Percentiles rank a stretch among this genome's conserved stretches.
These are phyloP conservation scores for Gloeostereum incarnatum DNA, from an alignment of 768 basidiomycete species.

Conservation along the genomic window DNA sequence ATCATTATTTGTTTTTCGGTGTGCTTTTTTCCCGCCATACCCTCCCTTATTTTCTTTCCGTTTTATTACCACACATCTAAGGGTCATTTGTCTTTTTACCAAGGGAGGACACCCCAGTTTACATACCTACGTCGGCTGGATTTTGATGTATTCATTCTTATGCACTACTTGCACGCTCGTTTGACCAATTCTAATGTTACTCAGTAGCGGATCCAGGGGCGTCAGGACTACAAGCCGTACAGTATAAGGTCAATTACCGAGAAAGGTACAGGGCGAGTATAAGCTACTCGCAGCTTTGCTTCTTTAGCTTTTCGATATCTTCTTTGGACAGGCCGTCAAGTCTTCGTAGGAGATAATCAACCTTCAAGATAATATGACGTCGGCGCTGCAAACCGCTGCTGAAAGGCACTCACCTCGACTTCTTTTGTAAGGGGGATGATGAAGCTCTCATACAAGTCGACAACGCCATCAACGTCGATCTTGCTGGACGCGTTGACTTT, in stretches of 20 bases:
- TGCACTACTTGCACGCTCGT: background rate
- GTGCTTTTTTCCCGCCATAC: background rate
- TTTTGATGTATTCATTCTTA: background rate
- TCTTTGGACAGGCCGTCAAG: constrained; percentile 78
- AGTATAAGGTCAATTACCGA: no score
- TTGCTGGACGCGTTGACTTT: constrained; percentile 48
- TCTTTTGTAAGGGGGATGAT: constrained; percentile 98
- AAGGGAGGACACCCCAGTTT: background rate
- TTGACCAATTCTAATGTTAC: background rate
- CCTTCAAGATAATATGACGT: constrained; percentile 33
- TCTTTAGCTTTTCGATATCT: constrained; percentile 61
- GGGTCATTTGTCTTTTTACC: background rate
- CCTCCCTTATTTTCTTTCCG: background rate
- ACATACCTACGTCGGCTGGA: background rate
- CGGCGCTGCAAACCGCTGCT: background rate
- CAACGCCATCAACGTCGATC: constrained; percentile 90
- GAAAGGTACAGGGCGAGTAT: no score
- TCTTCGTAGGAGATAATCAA: constrained; percentile 89
- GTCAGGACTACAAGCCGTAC: no score
- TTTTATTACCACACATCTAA: no score
- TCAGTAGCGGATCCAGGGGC: background rate
- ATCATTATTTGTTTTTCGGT: background rate
- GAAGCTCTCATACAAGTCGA: constrained; percentile 87
- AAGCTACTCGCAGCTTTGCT: no score
- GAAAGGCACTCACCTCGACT: constrained; percentile 67